Base-by-base conservation (phyloP, 352 stramenopile species). In the Blastocystis sp. region DNA sequence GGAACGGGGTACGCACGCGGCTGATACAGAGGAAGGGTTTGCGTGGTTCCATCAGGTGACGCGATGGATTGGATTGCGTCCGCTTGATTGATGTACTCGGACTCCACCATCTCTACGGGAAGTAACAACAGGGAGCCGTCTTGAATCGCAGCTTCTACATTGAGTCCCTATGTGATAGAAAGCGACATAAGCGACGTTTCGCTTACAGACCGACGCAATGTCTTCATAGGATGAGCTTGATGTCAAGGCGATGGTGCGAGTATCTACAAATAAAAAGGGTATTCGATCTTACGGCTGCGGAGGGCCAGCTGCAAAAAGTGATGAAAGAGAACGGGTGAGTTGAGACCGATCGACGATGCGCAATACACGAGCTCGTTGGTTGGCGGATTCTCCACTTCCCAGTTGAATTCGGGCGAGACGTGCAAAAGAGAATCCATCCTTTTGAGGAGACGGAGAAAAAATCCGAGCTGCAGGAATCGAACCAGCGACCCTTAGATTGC, bases 281-380 rank as follows among this genome's bases (percentile, higher is more conserved):
- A 78, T 21, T 44, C 1, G 4, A 21, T 78, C 11, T 11, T 44
- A 78, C 67, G 49, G 4, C 36, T 57, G 44, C 48, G 67, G 57
- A 61, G 27, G 16, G 67, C 38, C 18, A 78, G 36, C n/a, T 78
- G 67, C 8, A 78, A n/a, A 46, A 78, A 78, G 44, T 78, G 67
- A 44, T 78, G 67, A 44, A 78, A 78, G 36, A 78, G 24, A n/a
- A 78, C 67, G 8, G 67, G 49, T 36, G 67, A 78, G 57, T 78
- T 78, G 21, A 78, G 67, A 21, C 67, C 67, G 24, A 59, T 29
- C 18, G 67, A 78, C 4, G 67, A 78, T 24, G 67, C 36, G 27
- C 44, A 78, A 24, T 78, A 78, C 4, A 78, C 36, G 21, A 78
- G 7, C n/a, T 78, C 67, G 57, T 78, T 78, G 1, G 0, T 32